Conservation (phyloP, 140 eudicot species). For the Erigeron philadelphicus region DNA sequence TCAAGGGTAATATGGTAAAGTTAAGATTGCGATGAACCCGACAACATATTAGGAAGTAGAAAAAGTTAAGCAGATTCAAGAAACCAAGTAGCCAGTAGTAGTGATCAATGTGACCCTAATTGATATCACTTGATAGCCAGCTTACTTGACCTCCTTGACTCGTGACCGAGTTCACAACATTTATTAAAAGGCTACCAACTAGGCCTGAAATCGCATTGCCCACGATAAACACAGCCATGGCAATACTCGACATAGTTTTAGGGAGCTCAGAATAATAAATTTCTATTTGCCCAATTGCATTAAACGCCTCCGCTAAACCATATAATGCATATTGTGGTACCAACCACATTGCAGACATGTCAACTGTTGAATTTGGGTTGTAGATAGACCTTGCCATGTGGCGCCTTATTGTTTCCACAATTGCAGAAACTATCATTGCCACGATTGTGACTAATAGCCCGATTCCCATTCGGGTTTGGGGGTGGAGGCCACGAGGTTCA, state of each 20-base stretch:
- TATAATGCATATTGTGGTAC: constrained; percentile 30
- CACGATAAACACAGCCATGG: constrained; percentile 27
- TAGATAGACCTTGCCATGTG: constrained; percentile 14
- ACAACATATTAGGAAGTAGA: constrained; percentile 40
- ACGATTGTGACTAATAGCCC: constrained; percentile 33
- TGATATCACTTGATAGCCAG: constrained; percentile 43
- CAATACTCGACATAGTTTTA: constrained; percentile 37
- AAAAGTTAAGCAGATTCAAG: constrained; percentile 34
- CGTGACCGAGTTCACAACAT: constrained; percentile 31
- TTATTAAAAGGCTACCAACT: constrained; percentile 30
- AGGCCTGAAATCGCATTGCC: constrained; percentile 27
- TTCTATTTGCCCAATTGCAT: constrained; percentile 39
- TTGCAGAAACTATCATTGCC: constrained; percentile 30
- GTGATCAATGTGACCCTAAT: constrained; percentile 44
- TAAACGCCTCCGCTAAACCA: constrained; percentile 45
- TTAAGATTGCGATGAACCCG: constrained; percentile 28
- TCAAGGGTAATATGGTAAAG: too few species aligned
- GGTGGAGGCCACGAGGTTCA: constrained; percentile 34
- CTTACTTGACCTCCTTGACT: constrained; percentile 31
- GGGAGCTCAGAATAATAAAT: constrained; percentile 43
- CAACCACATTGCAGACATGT: constrained; percentile 54
- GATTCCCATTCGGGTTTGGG: constrained; percentile 43
- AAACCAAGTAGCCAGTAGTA: constrained; percentile 38
- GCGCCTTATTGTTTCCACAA: constrained; percentile 40
- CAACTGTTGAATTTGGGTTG: constrained; percentile 1